Evolutionary conservation across 2,329 filamentous ascomycete species (phyloP), one percentile per base, ranked within the genome.

Genomic region (Paecilomyces dactylethromorphus): DNA sequence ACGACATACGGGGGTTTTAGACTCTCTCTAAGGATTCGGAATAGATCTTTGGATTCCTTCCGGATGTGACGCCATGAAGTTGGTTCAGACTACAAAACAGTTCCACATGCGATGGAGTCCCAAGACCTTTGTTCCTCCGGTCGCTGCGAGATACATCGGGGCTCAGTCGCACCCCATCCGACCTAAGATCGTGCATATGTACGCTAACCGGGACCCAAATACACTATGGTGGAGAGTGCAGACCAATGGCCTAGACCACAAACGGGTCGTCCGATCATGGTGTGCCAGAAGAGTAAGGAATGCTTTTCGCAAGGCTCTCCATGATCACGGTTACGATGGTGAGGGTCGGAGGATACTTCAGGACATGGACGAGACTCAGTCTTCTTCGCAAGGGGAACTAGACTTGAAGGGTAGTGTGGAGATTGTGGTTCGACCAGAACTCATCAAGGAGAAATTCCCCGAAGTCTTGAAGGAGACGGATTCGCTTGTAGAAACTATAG

Each of bases 221-320:
- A 71, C 70, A 33, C 71, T 85, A 18, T 81, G 81, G 76, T 82
- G 79, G 78, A 68, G 70, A 15, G 74, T 80, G 5, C 75, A 58
- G 56, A 69, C 58, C 61, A 70, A 56, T 60, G 65, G 60, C 56
- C 68, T 66, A 57, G 62, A 63, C 15, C 21, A 63, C 22, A 81
- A 78, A 58, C 71, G 72, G 7, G 76, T 78, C 22, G 74, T 84
- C n/a, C 74, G 83, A 21, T 77, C 75, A 12, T 78, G 75, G 69
- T 71, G 70, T 24, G 69, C 69, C 24, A 74, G 78, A 59, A 77
- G 79, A 65, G 63, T 79, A 29, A 72, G 76, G 51, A 63, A 70
- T 31, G 81, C 80, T 2, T 77, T 85, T 54, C 64, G 65, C 52
- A 69, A 76, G 54, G 78, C 78, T 12, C 65, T 85, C 66, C 73